Percentiles rank a stretch among this genome's conserved stretches.
phyloP scores from a whole-genome alignment of 768 basidiomycete genomes.

The Galerina marginata region DNA sequence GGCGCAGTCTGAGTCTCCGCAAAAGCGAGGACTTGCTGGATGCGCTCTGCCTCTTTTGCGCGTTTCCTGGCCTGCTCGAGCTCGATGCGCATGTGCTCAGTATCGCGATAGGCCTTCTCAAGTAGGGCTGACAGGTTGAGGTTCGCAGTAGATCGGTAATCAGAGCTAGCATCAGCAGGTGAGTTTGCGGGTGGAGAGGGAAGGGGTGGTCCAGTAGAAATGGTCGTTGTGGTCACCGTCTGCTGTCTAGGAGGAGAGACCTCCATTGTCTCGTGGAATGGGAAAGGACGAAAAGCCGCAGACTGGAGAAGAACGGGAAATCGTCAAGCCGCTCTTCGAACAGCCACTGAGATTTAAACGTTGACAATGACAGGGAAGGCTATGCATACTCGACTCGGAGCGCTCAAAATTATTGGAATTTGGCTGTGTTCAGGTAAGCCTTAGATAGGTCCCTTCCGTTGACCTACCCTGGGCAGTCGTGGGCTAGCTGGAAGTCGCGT shows the following conservation, averaged over 20 bases:
- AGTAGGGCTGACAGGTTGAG: conserved; percentile 65
- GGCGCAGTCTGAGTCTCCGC: conserved; percentile 12
- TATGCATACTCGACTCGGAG: too few relatives aligned
- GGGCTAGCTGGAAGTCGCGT: too few relatives aligned
- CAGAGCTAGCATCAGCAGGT: not conserved
- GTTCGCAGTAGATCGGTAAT: conserved; percentile 34
- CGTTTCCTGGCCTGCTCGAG: conserved; percentile 46
- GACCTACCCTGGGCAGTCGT: too few relatives aligned
- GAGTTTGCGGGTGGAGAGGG: not conserved
- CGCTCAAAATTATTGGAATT: too few relatives aligned
- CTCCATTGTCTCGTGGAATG: not conserved
- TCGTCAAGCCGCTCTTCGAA: conserved; percentile 9
- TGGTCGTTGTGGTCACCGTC: not conserved
- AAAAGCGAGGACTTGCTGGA: conserved; percentile 28
- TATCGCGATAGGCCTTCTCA: conserved; percentile 55
- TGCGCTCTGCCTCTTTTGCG: conserved; percentile 60
- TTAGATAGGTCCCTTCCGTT: too few relatives aligned
- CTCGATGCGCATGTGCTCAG: conserved; percentile 56
- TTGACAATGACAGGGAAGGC: too few relatives aligned
- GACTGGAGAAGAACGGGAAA: not conserved
- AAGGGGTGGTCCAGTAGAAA: conserved; percentile 1
- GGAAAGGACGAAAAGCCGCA: not conserved
- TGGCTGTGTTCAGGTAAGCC: too few relatives aligned
- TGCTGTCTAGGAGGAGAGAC: not conserved
- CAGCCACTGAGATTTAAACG: not conserved